Conservation (phyloP, 2,329 filamentous ascomycete genomes). For the Chaetomium globosum region DNA sequence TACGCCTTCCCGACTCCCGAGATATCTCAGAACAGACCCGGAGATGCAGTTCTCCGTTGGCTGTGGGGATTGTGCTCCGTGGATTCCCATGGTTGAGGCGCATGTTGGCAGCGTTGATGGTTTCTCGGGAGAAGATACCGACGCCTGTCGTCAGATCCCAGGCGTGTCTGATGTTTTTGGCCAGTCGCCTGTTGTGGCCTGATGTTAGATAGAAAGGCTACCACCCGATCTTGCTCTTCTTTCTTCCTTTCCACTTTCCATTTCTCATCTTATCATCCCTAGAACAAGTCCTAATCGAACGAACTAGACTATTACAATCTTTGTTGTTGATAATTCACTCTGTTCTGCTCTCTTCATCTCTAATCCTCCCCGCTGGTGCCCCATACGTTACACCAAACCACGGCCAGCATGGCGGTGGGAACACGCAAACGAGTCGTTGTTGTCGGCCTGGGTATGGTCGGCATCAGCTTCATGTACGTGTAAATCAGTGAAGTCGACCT, state of each 20-base stretch:
- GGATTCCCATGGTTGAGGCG: background rate
- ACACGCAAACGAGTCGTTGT: slow-evolving; percentile 72
- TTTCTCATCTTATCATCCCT: background rate
- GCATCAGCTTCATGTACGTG: slow-evolving; percentile 81
- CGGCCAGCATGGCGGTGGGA: slow-evolving; percentile 32
- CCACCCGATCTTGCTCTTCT: background rate
- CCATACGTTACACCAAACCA: background rate
- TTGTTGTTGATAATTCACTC: background rate
- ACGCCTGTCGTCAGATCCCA: background rate
- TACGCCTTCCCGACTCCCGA: background rate
- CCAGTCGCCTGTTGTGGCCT: background rate
- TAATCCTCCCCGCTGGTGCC: background rate
- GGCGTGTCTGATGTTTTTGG: background rate
- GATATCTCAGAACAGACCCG: slow-evolving; percentile 10
- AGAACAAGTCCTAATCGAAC: background rate
- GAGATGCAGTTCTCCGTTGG: slow-evolving; percentile 20
- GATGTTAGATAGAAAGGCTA: background rate
- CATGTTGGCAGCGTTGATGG: background rate
- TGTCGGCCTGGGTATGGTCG: slow-evolving; percentile 90
- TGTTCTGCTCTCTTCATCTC: background rate
- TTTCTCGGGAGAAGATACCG: background rate
- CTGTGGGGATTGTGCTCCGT: background rate
- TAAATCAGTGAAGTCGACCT: background rate
- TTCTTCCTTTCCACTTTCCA: background rate
- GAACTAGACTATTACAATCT: background rate